Base-by-base conservation (phyloP, 2,329 filamentous ascomycete species). In the Bipolaris bicolor region DNA sequence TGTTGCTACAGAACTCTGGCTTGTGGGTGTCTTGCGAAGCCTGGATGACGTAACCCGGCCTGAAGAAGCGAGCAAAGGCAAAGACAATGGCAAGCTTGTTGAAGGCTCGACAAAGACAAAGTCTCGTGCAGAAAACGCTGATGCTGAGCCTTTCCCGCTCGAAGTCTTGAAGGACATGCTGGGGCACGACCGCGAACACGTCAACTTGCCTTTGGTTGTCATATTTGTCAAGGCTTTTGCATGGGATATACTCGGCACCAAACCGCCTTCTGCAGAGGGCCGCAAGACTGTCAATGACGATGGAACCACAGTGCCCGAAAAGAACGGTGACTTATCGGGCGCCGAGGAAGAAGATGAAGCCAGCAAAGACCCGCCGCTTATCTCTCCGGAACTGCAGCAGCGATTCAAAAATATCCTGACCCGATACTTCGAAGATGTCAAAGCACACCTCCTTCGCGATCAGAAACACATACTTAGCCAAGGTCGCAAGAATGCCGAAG, bases 151-250 rank as follows among this genome's bases (percentile, higher is more conserved):
- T 0, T 98, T 99, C 66, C 96, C 96, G 3, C 82, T 99, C 18
- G 95, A 99, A 75, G 94, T 98, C n/a, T 81, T 99, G 39, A 99
- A 99, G 79, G 96, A 99, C 73, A 85, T 99, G 63, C 84, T 99
- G 15, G 92, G 93, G 7, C 89, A 98, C 72, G 95, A 99, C 74
- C 87, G 92, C 53, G 94, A 99, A 66, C 95, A 98, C 72, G 82
- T 87, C 53, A 99, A 98, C 71, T 79, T 99, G 41, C 92, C 95
- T 1, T 81, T 99, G 44, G 89, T 97, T 5, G 95, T 98, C 49
- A 85, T 96, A 13, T 99, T 99, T 71, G 93, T 97, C 65, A 99
- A 97, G 79, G 89, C 91, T 16, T 99, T 98, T 70, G 89, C 90
- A 62, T 99, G 94, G 93, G 96, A 99, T 78, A 86, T 98, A 34